A percentile compares a stretch with the other conserved stretches of the same genome.
phyloP scores from a whole-genome alignment of 345 rosid species.

The Turnera subulata region DNA sequence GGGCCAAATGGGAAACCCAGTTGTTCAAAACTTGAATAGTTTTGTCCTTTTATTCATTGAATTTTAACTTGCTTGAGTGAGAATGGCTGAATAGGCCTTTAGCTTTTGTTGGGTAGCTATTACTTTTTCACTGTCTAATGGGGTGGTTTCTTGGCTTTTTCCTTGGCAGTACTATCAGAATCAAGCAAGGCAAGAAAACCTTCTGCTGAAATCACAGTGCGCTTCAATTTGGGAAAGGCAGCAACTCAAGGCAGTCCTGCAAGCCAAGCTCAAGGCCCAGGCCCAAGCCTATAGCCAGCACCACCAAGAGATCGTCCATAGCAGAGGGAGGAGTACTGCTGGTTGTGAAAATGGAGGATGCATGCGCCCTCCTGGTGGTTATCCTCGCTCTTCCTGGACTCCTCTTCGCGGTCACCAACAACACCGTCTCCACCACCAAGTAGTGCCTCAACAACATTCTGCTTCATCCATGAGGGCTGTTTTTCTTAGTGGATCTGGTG shows the following conservation, averaged over 20 bases:
- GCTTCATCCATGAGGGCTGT: slow-evolving; percentile 22
- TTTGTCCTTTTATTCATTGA: not conserved
- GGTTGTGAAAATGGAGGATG: slow-evolving; percentile 25
- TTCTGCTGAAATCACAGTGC: slow-evolving; percentile 9
- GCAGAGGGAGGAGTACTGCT: slow-evolving; percentile 11
- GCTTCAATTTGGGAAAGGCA: slow-evolving; percentile 19
- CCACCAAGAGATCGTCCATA: slow-evolving; percentile 29
- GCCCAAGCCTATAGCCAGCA: slow-evolving; percentile 8
- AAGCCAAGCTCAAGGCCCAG: not conserved
- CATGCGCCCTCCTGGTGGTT: slow-evolving; percentile 19
- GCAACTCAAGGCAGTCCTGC: not conserved
- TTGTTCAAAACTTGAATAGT: too few relatives aligned
- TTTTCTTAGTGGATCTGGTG: slow-evolving; percentile 30
- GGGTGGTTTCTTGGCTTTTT: not conserved
- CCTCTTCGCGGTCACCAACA: slow-evolving; percentile 20
- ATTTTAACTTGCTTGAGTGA: not conserved
- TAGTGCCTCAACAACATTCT: not conserved
- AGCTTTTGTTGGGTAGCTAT: not conserved
- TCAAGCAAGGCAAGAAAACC: too few relatives aligned
- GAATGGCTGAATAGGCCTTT: not conserved
- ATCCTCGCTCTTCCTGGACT: slow-evolving; percentile 24
- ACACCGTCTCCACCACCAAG: slow-evolving; percentile 10
- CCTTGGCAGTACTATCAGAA: not conserved
- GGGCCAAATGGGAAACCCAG: too few relatives aligned
- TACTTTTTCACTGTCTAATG: not conserved